Conservation (phyloP, 495 filamentous ascomycete genomes). For the Stereocaulon alpinum region DNA sequence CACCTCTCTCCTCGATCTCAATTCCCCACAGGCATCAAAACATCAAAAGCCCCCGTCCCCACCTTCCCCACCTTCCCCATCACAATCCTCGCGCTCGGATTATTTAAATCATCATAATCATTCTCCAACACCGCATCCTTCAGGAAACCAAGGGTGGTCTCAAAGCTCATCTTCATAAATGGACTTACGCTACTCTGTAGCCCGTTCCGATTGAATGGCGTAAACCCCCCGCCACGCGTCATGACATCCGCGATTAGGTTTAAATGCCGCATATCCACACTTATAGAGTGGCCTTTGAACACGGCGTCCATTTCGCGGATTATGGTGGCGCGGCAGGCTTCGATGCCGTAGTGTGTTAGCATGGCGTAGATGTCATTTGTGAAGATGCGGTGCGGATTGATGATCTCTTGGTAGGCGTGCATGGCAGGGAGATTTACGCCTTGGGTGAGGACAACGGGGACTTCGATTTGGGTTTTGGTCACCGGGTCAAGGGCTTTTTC, state of each 20-base stretch:
- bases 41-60: constrained; percentile 87
- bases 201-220: constrained; percentile 83
- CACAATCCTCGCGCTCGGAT: constrained; percentile 80
- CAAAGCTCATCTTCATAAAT: constrained; percentile 97
- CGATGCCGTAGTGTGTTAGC: constrained; percentile 79
- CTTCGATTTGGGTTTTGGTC: constrained; percentile 36
- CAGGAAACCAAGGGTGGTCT: constrained; percentile 89
- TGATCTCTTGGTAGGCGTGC: constrained; percentile 72
- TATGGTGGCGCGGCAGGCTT: constrained; percentile 79
- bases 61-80: constrained; percentile 69
- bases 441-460: constrained; percentile 57
- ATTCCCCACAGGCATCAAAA: constrained; percentile 52
- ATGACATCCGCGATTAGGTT: constrained; percentile 95
- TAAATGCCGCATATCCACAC: constrained; percentile 82
- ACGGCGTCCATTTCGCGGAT: constrained; percentile 78
- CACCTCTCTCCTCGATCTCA: not conserved
- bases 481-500: constrained; percentile 45
- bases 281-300: constrained; percentile 87
- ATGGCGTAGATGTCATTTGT: constrained; percentile 89
- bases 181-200: constrained; percentile 73
- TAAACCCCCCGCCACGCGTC: constrained; percentile 80
- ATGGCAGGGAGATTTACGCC: constrained; percentile 87
- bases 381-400: constrained; percentile 77
- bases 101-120: constrained; percentile 79
- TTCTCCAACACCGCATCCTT: constrained; percentile 82